phyloP scores from a whole-genome alignment of 768 basidiomycete species.

The Russula olivacea region DNA sequence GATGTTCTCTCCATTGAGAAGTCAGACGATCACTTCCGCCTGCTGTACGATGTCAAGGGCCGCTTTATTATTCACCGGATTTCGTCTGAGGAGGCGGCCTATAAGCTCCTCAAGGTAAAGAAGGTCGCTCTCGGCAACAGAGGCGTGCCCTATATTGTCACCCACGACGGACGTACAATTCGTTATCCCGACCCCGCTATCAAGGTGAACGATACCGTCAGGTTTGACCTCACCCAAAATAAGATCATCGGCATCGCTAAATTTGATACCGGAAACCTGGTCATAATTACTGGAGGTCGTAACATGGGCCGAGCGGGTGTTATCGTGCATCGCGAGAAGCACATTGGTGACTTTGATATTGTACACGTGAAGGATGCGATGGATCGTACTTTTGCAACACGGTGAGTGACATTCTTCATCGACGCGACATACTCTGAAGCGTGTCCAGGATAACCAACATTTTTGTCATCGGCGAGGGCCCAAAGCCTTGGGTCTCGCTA shows the following conservation, averaged over 20 bases:
- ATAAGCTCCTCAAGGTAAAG: constrained; percentile 94
- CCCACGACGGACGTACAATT: constrained; percentile 99
- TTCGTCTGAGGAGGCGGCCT: constrained; percentile 92
- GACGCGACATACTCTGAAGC: too few relatives aligned
- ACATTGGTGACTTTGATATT: constrained; percentile 97
- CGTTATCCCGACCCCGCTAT: constrained; percentile 97
- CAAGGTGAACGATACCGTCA: constrained; percentile 95
- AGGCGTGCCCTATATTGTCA: constrained; percentile 95
- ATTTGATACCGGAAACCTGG: constrained; percentile 96
- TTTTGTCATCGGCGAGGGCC: constrained; percentile 94
- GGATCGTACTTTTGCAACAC: constrained; percentile 95
- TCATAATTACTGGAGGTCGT: constrained; percentile 97
- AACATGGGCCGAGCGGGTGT: constrained; percentile 99
- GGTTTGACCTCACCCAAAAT: constrained; percentile 90
- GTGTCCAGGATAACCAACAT: constrained; percentile 81
- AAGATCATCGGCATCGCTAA: constrained; percentile 91
- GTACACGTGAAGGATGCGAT: constrained; percentile 95
- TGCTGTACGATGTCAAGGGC: constrained; percentile 98
- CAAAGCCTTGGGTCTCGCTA: constrained; percentile 93
- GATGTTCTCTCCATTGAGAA: constrained; percentile 98
- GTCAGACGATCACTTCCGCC: constrained; percentile 98
- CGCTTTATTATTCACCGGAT: constrained; percentile 99
- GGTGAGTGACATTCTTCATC: constrained; percentile 47
- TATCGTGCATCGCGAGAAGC: constrained; percentile 95
- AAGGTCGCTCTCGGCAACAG: constrained; percentile 86